phyloP scores from a whole-genome alignment of 371 early-diverging fungal genomes.

The Mortierella sp. region DNA sequence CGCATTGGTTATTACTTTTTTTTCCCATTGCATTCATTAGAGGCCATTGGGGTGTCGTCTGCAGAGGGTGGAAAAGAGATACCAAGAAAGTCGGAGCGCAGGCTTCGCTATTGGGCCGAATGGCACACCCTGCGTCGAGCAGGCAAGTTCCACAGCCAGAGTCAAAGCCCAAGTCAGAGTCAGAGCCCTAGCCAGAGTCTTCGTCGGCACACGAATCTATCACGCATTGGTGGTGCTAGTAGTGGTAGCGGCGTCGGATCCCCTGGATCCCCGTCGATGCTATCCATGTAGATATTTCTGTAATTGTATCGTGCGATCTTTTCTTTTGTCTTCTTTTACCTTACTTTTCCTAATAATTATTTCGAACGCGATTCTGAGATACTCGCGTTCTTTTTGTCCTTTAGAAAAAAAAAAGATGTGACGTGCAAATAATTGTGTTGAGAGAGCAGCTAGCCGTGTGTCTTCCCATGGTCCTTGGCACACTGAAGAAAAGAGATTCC shows the following conservation, averaged over 20 bases:
- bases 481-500: not conserved
- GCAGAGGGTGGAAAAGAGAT: not conserved
- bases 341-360: not conserved
- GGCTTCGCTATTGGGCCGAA: slow-evolving; percentile 31
- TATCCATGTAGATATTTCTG: not conserved
- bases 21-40: not conserved
- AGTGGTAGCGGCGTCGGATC: slow-evolving; percentile 7
- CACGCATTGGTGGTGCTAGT: not conserved
- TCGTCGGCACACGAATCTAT: slow-evolving; percentile 4
- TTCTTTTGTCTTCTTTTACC: not conserved
- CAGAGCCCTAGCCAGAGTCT: slow-evolving; percentile 8
- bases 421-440: slow-evolving; percentile 1
- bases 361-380: not conserved
- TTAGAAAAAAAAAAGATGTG: not conserved
- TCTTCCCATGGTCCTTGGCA: slow-evolving; percentile 4
- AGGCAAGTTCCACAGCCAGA: not conserved
- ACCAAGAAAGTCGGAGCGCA: slow-evolving; percentile 6
- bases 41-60: not conserved
- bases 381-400: not conserved
- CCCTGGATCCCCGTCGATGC: not conserved
- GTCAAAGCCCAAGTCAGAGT: not conserved
- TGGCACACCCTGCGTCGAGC: slow-evolving; percentile 17
- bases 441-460: not conserved
- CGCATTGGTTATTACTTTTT: not conserved
- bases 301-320: not conserved